Base-by-base conservation (phyloP, 345 rosid species). In the Gossypium arboreum region DNA sequence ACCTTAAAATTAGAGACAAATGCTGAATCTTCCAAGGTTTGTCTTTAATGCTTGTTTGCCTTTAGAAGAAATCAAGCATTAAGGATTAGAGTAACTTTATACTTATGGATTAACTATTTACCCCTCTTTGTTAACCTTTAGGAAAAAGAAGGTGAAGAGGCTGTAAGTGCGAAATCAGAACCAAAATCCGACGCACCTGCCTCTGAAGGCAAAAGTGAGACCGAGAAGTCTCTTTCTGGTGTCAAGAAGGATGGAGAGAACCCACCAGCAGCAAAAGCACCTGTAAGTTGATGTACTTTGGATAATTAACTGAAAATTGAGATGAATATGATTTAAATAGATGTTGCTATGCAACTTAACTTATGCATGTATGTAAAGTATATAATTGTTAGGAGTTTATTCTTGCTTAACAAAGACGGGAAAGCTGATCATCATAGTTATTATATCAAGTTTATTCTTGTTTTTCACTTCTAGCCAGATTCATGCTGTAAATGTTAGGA, bases 1-100 rank as follows among this genome's bases (percentile, higher is more conserved):
- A 86, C 88, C 56, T 66, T 91, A 60, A 94, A 91, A 81, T 81
- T 91, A 75, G 98, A 92, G 84, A 82, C 87, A 75, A 95, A 88
- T 81, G 89, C 88, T 45, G 98, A 88, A 61, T 79, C 86, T 71
- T 70, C 84, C 77, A 89, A 95, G 97, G 98, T 95, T 71, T 43
- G 55, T 56, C 56, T 64, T 78, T 54, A 47, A 45, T 50, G 52
- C 12, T 29, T 71, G 43, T 51, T 79, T 78, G 56, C n/a, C 20
- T 16, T 79, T 62, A 29, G 68, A 72, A 72, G 20, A 18, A 41
- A 59, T 69, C 63, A 48, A 72, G 54, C 65, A 58, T 61, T n/a
- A 24, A 66, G 18, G 47, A 56, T 27, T 16, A 2, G n/a, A 24
- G 72, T 55, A 58, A 39, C 17, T 12, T 39, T 12, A 27, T 57